phyloP scores from a whole-genome alignment of 2,329 filamentous ascomycete genomes.

The Stachybotrys elegans region DNA sequence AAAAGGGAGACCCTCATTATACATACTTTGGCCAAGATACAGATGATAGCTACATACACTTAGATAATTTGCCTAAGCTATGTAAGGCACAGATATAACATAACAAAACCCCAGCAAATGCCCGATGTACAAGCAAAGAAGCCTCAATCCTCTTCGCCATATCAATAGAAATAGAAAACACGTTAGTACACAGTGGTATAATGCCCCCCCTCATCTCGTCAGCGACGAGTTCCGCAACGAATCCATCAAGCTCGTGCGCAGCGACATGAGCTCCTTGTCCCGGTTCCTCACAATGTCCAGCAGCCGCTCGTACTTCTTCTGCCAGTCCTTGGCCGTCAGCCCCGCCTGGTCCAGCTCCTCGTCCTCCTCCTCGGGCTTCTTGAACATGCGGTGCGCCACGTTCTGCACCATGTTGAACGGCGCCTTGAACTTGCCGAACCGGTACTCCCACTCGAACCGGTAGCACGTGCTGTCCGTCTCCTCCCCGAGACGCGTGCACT shows the following conservation, averaged over 20 bases:
- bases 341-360: slow-evolving; percentile 12
- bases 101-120: background rate
- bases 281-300: slow-evolving; percentile 54
- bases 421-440: slow-evolving; percentile 47
- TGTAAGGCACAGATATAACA: background rate
- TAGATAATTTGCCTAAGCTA: too few species aligned
- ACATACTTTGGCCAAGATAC: too few species aligned
- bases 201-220: too few species aligned
- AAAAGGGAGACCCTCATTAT: too few species aligned
- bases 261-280: slow-evolving; percentile 44
- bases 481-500: slow-evolving; percentile 39
- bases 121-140: background rate
- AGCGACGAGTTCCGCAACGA: background rate
- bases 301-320: slow-evolving; percentile 50
- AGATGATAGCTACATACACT: too few species aligned
- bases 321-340: slow-evolving; percentile 39
- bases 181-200: too few species aligned
- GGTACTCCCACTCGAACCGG: slow-evolving; percentile 49
- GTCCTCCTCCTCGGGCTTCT: slow-evolving; percentile 20
- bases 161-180: too few species aligned
- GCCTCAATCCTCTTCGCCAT: too few species aligned
- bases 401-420: slow-evolving; percentile 47
- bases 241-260: slow-evolving; percentile 34
- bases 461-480: slow-evolving; percentile 39
- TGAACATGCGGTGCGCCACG: slow-evolving; percentile 39